Evolutionary conservation across 2,329 filamentous ascomycete species (phyloP).

Genomic region (Phoma sp.): DNA sequence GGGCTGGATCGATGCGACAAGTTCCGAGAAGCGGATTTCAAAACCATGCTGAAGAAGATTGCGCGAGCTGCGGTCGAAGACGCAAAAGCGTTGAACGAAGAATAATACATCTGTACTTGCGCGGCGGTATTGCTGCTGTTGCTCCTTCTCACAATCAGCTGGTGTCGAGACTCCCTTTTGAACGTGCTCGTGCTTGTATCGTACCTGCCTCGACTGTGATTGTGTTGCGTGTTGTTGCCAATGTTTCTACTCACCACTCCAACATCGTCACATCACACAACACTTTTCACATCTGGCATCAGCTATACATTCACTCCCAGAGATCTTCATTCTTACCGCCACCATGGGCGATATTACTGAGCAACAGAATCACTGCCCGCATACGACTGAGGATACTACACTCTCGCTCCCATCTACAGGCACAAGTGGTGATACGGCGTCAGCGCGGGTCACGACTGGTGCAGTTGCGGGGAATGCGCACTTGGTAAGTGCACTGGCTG

Average conservation of each 20-base stretch:
- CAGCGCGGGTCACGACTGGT: not conserved
- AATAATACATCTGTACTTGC: slow-evolving; percentile 19
- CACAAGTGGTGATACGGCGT: not conserved
- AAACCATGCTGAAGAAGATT: slow-evolving; percentile 84
- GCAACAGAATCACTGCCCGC: not conserved
- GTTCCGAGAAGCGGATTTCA: slow-evolving; percentile 87
- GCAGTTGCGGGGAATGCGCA: no score
- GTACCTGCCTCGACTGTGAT: not conserved
- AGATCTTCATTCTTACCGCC: not conserved
- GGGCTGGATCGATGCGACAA: slow-evolving; percentile 84
- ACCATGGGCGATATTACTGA: slow-evolving; percentile 2
- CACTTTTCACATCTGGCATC: not conserved
- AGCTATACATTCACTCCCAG: slow-evolving; percentile 1
- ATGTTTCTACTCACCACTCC: not conserved
- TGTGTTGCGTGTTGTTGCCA: no score
- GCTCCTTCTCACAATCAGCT: not conserved
- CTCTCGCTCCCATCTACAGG: not conserved
- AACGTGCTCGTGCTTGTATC: not conserved
- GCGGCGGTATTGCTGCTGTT: not conserved
- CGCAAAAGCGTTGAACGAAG: slow-evolving; percentile 58
- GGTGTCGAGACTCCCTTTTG: not conserved
- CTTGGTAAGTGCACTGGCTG: no score
- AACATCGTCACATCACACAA: not conserved
- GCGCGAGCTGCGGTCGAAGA: slow-evolving; percentile 79
- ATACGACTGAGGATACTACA: not conserved